Evolutionary conservation across 2,329 filamentous ascomycete genomes (phyloP), one percentile per base, ranked within the genome.

Genomic region (Parascedosporium putredinis): DNA sequence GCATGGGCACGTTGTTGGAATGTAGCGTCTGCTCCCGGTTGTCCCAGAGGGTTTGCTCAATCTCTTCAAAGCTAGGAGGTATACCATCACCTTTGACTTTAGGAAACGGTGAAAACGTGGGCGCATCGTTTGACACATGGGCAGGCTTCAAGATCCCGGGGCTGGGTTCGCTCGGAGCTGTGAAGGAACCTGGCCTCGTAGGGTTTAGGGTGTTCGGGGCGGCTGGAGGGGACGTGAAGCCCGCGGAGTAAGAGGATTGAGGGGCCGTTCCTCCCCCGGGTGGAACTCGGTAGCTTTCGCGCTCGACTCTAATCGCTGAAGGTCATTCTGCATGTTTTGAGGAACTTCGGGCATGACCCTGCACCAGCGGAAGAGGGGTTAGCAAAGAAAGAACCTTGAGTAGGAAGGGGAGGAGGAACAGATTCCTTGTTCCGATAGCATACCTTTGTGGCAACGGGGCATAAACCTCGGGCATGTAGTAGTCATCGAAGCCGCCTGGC

Each of bases 301-400:
- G 72, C 89, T 83, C 53, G 89, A 76, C 74, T 96, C 90, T 71
- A 98, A 81, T 66, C 90, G 84, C 61, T 91, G 86, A 56, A 98
- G 79, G 68, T 87, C 91, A 62, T 95, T 84, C 71, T 95, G 89
- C 80, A 98, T 96, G 69, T 95, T 91, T 68, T 91, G 86, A 58
- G 91, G 88, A 57, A 96, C 89, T 75, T 96, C 89, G 64, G 88
- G 87, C 82, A 91, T 95, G 62, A 94, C 81, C 72, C 88, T 95
- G 67, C 57, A 63, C 55, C 47, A 46, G 45, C 52, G 50, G n/a
- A n/a, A n/a, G n/a, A n/a, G n/a, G n/a, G n/a, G n/a, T n/a, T 47
- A 55, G 53, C 54, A 34, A 22, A 31, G 24, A 27, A 16, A 36
- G 24, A 43, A 52, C 29, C 49, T 36, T n/a, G 16, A 22, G 29